Conservation (phyloP, 495 filamentous ascomycete genomes). For the Oidiodendron maius region DNA sequence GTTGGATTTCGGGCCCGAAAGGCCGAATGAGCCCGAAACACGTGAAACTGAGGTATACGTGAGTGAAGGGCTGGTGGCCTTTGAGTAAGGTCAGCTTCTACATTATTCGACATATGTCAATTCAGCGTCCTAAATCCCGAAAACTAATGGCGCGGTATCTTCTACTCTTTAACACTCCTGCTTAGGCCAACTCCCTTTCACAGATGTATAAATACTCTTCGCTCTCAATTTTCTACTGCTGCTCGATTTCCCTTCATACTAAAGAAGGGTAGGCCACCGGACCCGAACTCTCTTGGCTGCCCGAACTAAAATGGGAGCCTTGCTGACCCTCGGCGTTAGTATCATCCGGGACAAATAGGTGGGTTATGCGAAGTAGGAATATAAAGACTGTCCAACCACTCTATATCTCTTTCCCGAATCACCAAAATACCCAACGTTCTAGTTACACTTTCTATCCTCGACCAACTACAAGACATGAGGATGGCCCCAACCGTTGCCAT, state of each 20-base stretch:
- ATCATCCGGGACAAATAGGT: background rate
- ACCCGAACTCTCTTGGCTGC: background rate
- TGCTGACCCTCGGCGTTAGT: background rate
- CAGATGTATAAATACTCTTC: too few species aligned
- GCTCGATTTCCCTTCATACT: too few species aligned
- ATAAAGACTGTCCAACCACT: constrained; percentile 9
- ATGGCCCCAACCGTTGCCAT: constrained; percentile 39
- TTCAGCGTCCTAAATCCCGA: too few species aligned
- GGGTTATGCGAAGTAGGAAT: constrained; percentile 1
- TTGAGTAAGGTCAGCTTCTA: too few species aligned
- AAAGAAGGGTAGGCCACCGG: background rate
- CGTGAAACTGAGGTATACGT: background rate
- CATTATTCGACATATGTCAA: too few species aligned
- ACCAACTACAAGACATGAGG: constrained; percentile 10
- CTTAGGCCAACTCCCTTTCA: too few species aligned
- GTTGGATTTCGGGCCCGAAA: background rate
- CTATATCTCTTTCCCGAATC: constrained; percentile 8
- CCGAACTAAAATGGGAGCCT: background rate
- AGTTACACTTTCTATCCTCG: constrained; percentile 11
- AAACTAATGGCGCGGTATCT: too few species aligned
- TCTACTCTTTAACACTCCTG: too few species aligned
- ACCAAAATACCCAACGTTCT: constrained; percentile 9
- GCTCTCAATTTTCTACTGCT: too few species aligned
- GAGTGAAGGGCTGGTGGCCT: too few species aligned
- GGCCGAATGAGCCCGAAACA: background rate